phyloP scores from a whole-genome alignment of 768 basidiomycete species.

The Podaxis rugospora region DNA sequence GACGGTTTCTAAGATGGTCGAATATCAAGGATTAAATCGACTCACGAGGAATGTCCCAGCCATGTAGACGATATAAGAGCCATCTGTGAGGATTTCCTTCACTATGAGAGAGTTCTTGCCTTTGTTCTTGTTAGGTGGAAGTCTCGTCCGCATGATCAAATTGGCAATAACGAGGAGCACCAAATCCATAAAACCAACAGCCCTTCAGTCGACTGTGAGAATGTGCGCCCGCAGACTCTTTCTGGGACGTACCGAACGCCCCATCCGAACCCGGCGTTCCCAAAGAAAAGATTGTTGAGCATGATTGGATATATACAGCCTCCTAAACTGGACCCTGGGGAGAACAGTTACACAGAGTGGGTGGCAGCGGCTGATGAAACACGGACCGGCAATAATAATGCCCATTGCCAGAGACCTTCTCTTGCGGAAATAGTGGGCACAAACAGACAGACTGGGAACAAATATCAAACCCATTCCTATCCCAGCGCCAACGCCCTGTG shows the following conservation, averaged over 20 bases:
- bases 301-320: conserved; percentile 50
- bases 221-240: conserved; percentile 10
- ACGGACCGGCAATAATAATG: conserved; percentile 42
- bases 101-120: conserved; percentile 21
- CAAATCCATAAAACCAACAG: conserved; percentile 41
- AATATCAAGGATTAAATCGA: not conserved
- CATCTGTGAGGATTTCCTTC: conserved; percentile 33
- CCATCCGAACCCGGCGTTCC: conserved; percentile 33
- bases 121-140: conserved; percentile 24
- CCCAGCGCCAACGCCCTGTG: conserved; percentile 55
- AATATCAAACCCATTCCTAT: conserved; percentile 53
- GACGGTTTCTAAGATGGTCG: not conserved
- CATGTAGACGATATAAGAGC: conserved; percentile 36
- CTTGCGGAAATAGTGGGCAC: conserved; percentile 48
- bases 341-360: conserved; percentile 2
- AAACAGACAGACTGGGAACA: conserved; percentile 46
- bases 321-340: conserved; percentile 40
- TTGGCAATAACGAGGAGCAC: conserved; percentile 41
- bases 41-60: conserved; percentile 36
- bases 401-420: conserved; percentile 53
- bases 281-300: conserved; percentile 40
- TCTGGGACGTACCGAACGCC: conserved; percentile 33
- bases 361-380: not conserved
- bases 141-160: conserved; percentile 37
- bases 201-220: conserved; percentile 23